Conservation (phyloP, 257 asterid genomes). For the Nemophila menziesii region DNA sequence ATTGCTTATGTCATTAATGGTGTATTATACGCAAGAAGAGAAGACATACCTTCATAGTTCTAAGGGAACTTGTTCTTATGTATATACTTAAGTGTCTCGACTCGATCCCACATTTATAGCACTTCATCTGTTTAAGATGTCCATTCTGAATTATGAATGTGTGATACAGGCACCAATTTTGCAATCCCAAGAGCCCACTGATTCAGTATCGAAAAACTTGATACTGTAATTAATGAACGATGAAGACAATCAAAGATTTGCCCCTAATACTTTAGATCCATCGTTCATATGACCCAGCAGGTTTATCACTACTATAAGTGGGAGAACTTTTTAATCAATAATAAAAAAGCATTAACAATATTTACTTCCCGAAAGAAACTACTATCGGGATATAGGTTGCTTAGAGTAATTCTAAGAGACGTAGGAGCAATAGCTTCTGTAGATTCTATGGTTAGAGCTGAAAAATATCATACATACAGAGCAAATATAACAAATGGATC, state of each 20-base stretch:
- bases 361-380: conserved; percentile 89
- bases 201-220: conserved; percentile 40
- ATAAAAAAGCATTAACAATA: conserved; percentile 3
- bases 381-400: conserved; percentile 85
- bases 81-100: conserved; percentile 85
- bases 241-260: conserved; percentile 86
- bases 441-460: conserved; percentile 50
- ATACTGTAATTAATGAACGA: conserved; percentile 46
- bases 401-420: conserved; percentile 73
- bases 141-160: conserved; percentile 87
- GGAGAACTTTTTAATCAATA: conserved; percentile 4
- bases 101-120: conserved; percentile 74
- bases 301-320: conserved; percentile 11
- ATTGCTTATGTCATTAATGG: conserved; percentile 7
- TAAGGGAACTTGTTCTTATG: conserved; percentile 83
- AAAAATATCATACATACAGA: conserved; percentile 65
- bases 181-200: conserved; percentile 85
- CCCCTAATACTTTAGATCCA: conserved; percentile 91
- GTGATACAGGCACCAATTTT: conserved; percentile 59
- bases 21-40: too few species aligned
- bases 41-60: conserved; percentile 74
- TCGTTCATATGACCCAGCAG: conserved; percentile 98
- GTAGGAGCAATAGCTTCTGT: conserved; percentile 74
- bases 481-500: conserved; percentile 93
- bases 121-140: conserved; percentile 77